These are phyloP conservation scores for Brassica napus DNA, from an alignment of 345 rosid species.

Conservation along the genomic window Da-Ae NC_063450.1:26813001-26813500, in stretches of 20 bases:
- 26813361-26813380: background rate
- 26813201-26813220: slow-evolving; percentile 22
- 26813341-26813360: slow-evolving; percentile 21
- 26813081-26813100: slow-evolving; percentile 71
- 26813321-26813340: slow-evolving; percentile 19
- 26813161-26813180: slow-evolving; percentile 67
- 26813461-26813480: slow-evolving; percentile 1
- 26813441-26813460: background rate
- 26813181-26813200: slow-evolving; percentile 27
- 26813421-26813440: slow-evolving; percentile 4
- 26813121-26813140: slow-evolving; percentile 67
- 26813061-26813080: slow-evolving; percentile 62
- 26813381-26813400: slow-evolving; percentile 20
- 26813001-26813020: slow-evolving; percentile 43
- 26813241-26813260: background rate
- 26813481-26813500: background rate
- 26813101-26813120: slow-evolving; percentile 79
- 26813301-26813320: slow-evolving; percentile 27
- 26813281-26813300: slow-evolving; percentile 22
- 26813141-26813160: slow-evolving; percentile 51
- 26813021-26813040: slow-evolving; percentile 53
- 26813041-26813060: slow-evolving; percentile 64
- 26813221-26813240: background rate
- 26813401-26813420: slow-evolving; percentile 24
- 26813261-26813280: slow-evolving; percentile 21